These are phyloP conservation scores for Phytopythium ostracodes DNA, from an alignment of 352 stramenopile genomes.

Conservation along the genomic window DNA sequence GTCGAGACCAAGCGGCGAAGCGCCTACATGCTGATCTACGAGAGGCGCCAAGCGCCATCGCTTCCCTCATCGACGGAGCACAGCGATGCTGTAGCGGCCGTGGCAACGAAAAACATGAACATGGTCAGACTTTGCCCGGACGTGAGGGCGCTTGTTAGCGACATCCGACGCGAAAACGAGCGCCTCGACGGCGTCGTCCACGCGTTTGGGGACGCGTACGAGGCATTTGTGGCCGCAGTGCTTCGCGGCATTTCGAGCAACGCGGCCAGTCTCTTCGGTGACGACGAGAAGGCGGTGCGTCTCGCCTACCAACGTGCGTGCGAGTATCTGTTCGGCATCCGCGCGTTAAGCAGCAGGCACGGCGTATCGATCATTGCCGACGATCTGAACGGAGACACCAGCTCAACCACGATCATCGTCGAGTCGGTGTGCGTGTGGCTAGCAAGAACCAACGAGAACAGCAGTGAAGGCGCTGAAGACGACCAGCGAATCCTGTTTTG, in stretches of 20 bases:
- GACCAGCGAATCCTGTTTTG: conserved; percentile 19
- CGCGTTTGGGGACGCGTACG: conserved; percentile 28
- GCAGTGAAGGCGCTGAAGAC: neutral
- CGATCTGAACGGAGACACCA: neutral
- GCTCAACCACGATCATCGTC: neutral
- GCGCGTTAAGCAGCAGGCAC: conserved; percentile 12
- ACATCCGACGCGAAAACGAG: conserved; percentile 25
- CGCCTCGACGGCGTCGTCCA: conserved; percentile 31
- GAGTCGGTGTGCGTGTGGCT: conserved; percentile 12
- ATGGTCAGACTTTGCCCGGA: neutral
- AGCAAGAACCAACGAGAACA: neutral
- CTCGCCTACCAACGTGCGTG: conserved; percentile 20
- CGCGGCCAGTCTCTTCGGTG: neutral
- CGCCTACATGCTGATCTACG: conserved; percentile 82
- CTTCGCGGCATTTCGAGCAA: conserved; percentile 10
- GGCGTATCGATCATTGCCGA: neutral
- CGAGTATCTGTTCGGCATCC: conserved; percentile 38
- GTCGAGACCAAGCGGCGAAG: conserved; percentile 64
- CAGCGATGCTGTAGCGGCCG: neutral
- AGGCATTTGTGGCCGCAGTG: conserved; percentile 20
- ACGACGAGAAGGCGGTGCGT: conserved; percentile 6
- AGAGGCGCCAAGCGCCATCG: conserved; percentile 18
- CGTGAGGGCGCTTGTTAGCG: conserved; percentile 14
- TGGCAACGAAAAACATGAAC: neutral
- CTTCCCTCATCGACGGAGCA: neutral